Evolutionary conservation across 2,329 filamentous ascomycete genomes (phyloP), one percentile per base, ranked within the genome.

Genomic region (Ophidiomyces ophidiicola): DNA sequence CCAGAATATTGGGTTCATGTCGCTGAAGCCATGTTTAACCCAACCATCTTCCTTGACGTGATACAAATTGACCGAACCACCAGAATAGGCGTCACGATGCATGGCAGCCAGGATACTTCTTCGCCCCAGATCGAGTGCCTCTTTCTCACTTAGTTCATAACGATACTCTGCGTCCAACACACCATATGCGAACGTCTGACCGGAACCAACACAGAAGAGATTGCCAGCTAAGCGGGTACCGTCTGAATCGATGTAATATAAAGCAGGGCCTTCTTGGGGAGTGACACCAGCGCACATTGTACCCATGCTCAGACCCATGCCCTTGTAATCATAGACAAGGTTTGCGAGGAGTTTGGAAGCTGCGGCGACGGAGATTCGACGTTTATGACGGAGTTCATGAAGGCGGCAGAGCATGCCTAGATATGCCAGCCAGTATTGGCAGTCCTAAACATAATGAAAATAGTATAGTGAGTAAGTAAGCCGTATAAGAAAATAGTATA

Each of bases 1-100:
- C 90, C 90, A 98, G 80, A 98, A 98, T 59, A 96, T 93, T 31
- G 88, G 88, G 71, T 96, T 94, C 53, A 88, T 96, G 64, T 98
- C 90, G 51, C 71, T 86, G 74, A 98, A 98, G 46, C 90, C 90
- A 59, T 96, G 88, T 75, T 93, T 94, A 56, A 93, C 87, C 90
- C 90, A 98, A 53, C 90, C 90, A 48, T 86, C 81, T 70, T 98
- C 88, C 78, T 94, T 94, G 60, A 98, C 87, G 58, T 98, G 90
- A 67, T 98, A 98, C 58, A 96, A 61, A 69, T 98, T 98, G 73
- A 98, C 94, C 69, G 77, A 96, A 50, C 90, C 90, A 70, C 90
- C 90, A 17, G 90, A 96, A 74, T 82, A 98, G n/a, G 90, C 90
- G 62, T 98, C 90, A 59, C 90, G 76, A 68, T 98, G 90, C 45